Evolutionary conservation across 352 stramenopile genomes (phyloP).

Genomic region (Bremia lactucae): DNA sequence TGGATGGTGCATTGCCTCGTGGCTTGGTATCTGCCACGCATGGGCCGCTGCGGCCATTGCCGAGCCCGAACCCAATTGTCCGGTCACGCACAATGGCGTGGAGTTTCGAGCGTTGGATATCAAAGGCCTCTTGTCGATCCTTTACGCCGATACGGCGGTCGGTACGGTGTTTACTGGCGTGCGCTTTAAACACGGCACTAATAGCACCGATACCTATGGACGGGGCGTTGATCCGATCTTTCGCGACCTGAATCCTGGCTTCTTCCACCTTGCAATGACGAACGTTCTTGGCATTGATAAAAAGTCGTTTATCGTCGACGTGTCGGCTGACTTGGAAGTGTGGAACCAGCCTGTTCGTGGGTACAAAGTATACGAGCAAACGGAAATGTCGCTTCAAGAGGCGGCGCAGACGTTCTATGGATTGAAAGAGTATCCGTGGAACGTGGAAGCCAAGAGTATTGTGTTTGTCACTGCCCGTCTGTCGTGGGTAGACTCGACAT

Average conservation of each 20-base stretch:
- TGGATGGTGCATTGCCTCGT: constrained; percentile 38
- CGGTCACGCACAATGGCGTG: constrained; percentile 32
- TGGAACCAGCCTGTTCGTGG: constrained; percentile 52
- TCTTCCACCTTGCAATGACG: constrained; percentile 36
- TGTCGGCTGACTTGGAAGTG: constrained; percentile 21
- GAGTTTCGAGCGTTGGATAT: constrained; percentile 39
- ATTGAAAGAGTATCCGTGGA: constrained; percentile 40
- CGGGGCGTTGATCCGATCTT: constrained; percentile 26
- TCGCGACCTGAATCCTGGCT: constrained; percentile 38
- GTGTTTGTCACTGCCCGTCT: constrained; percentile 33
- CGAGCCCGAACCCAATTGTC: constrained; percentile 31
- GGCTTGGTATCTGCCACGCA: constrained; percentile 44
- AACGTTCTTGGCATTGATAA: constrained; percentile 39
- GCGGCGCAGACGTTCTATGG: constrained; percentile 27
- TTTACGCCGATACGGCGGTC: constrained; percentile 26
- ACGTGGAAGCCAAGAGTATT: constrained; percentile 27
- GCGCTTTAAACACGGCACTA: constrained; percentile 20
- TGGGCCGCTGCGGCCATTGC: constrained; percentile 31
- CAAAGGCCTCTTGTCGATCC: constrained; percentile 31
- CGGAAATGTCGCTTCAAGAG: constrained; percentile 21
- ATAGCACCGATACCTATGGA: constrained; percentile 31
- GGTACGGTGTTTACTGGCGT: constrained; percentile 30
- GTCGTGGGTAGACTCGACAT: constrained; percentile 32
- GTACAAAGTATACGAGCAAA: constrained; percentile 35
- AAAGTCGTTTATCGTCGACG: constrained; percentile 31